phyloP scores from a whole-genome alignment of 352 stramenopile genomes.

The Elongisporangium undulatum region DNA sequence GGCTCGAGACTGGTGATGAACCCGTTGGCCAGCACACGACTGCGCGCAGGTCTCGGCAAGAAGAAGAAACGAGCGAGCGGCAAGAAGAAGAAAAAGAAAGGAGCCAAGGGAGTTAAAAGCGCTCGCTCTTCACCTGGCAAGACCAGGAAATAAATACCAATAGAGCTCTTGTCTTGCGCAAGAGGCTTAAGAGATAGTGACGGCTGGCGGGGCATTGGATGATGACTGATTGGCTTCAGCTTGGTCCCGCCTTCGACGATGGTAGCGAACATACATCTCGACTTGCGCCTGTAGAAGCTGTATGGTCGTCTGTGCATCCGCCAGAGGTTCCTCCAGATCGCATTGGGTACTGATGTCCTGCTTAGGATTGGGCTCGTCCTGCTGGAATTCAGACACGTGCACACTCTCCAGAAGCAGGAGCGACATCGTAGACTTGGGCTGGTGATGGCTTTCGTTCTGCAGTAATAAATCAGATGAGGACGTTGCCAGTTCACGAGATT shows the following conservation, averaged over 20 bases:
- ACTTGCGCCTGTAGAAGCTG: slow-evolving; percentile 7
- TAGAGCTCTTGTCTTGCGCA: not conserved
- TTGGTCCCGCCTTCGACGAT: slow-evolving; percentile 6
- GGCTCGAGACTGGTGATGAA: slow-evolving; percentile 42
- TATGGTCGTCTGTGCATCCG: not conserved
- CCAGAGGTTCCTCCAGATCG: not conserved
- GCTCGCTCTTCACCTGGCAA: not conserved
- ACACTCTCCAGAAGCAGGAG: not conserved
- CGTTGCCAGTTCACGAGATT: not conserved
- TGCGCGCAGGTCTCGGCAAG: slow-evolving; percentile 32
- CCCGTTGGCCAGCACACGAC: slow-evolving; percentile 25
- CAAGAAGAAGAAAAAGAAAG: slow-evolving; percentile 41
- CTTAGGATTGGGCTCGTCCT: not conserved
- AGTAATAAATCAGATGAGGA: not conserved
- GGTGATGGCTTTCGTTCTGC: not conserved
- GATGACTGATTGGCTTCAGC: not conserved
- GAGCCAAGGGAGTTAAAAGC: slow-evolving; percentile 21
- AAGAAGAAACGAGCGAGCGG: slow-evolving; percentile 23
- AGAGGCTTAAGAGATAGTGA: not conserved
- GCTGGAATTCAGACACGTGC: not conserved
- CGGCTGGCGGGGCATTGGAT: not conserved
- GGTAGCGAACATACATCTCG: slow-evolving; percentile 20
- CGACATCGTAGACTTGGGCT: not conserved
- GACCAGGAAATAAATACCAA: not conserved
- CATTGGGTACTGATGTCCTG: not conserved